Conservation (phyloP, 257 asterid species). For the Penstemon newberryi region DNA sequence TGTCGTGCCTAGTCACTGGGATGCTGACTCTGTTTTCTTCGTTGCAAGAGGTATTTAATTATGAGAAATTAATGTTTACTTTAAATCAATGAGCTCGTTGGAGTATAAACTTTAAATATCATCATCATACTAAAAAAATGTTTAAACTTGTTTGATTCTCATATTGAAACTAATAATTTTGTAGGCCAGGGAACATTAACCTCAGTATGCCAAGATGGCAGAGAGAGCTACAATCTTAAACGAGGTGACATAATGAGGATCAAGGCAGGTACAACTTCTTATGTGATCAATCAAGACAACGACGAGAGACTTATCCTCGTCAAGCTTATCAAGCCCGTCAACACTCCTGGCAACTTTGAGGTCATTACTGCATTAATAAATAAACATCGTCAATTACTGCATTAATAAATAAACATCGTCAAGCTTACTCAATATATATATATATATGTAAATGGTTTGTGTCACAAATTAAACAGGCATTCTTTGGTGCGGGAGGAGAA, state of each 20-base stretch:
- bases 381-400: too few species aligned
- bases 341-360: conserved; percentile 56
- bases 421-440: not conserved
- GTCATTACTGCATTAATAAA: conserved; percentile 23
- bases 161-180: too few species aligned
- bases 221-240: conserved; percentile 55
- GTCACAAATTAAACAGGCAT: conserved; percentile 36
- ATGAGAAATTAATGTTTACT: too few species aligned
- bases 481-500: conserved; percentile 59
- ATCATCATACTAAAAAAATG: too few species aligned
- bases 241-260: conserved; percentile 58
- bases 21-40: conserved; percentile 51
- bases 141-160: too few species aligned
- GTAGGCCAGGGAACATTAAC: conserved; percentile 56
- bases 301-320: conserved; percentile 41
- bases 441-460: not conserved
- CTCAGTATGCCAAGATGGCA: conserved; percentile 32
- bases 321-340: conserved; percentile 53
- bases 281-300: conserved; percentile 51
- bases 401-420: not conserved
- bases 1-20: conserved; percentile 58
- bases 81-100: too few species aligned
- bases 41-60: conserved; percentile 44
- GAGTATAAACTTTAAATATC: too few species aligned
- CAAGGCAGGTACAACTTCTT: conserved; percentile 48